Base-by-base conservation (phyloP, 2,329 filamentous ascomycete genomes). In the Pseudogymnoascus sp. region DNA sequence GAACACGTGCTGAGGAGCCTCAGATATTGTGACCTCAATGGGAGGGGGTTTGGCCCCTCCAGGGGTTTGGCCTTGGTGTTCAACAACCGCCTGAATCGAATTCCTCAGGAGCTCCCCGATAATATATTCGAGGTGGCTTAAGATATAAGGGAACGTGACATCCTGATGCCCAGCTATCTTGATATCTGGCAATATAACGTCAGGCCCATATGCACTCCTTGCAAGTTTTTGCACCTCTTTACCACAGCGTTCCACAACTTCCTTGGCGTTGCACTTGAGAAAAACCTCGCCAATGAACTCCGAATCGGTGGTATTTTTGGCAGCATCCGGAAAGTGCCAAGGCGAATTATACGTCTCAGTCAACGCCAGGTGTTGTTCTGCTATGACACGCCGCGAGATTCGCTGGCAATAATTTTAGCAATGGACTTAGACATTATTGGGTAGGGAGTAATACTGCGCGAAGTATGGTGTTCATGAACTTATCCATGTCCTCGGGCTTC, bases 231-330 rank as follows among this genome's bases (percentile, higher is more conserved):
- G 85, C 16, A 93, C 88, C 36, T 91, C 86, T 60, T 84, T 83
- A 59, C 89, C 91, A 74, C 93, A 97, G 61, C 88, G 86, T 69
- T 92, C 84, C 62, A 99, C 87, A 38, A 97, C 90, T 70, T 97
- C 92, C 72, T 87, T 88, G 56, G 93, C 93, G 67, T 91, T 91
- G 76, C 95, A 97, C 70, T 89, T 92, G 60, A 97, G 84, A 72
- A 99, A 96, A 12, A 99, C 92, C 73, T 97, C 92, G 65, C 95
- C 95, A 14, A 99, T 91, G 71, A 96, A 96, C 66, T 97, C 93
- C 59, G 89, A 79, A 63, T 86, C 84, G 42, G 65, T 78, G n/a
- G 79, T 73, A 61, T 85, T 82, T 9, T 79, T 77, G 38, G 85
- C 82, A 2, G 89, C 87, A 66, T 91, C 86, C 0, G 91, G 90